A percentile compares a stretch with the other conserved stretches of the same genome.
Conservation (phyloP, 2,329 filamentous ascomycete genomes). For the Zalaria sp. region DNA sequence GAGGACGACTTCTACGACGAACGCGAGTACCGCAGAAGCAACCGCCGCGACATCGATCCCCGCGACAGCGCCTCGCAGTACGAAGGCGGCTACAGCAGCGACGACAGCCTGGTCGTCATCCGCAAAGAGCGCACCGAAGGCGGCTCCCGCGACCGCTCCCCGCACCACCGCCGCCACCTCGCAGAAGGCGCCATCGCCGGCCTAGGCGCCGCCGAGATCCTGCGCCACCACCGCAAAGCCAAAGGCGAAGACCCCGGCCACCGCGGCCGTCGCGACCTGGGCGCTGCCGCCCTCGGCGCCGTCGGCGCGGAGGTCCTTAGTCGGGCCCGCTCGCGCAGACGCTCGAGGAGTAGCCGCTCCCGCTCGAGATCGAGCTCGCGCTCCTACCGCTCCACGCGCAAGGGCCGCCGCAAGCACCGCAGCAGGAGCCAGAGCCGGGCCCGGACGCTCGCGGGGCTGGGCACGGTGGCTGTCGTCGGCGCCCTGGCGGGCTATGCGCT, state of each 20-base stretch:
- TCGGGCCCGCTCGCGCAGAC: constrained; percentile 30
- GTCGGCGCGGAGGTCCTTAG: constrained; percentile 45
- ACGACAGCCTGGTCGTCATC: constrained; percentile 58
- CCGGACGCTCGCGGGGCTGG: constrained; percentile 42
- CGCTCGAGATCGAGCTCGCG: constrained; percentile 12
- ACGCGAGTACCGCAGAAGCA: constrained; percentile 25
- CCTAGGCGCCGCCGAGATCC: constrained; percentile 44
- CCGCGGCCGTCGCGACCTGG: constrained; percentile 38
- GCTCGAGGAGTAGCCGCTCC: constrained; percentile 17
- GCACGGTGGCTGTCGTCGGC: constrained; percentile 46
- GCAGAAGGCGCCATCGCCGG: constrained; percentile 49
- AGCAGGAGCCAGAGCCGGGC: constrained; percentile 22
- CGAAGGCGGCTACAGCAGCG: constrained; percentile 75
- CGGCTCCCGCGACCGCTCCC: constrained; percentile 20
- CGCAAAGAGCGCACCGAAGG: constrained; percentile 31
- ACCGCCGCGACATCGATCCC: constrained; percentile 34
- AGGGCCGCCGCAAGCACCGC: constrained; percentile 12
- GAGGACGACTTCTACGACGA: constrained; percentile 19
- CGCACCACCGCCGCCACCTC: constrained; percentile 41
- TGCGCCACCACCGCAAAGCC: constrained; percentile 42
- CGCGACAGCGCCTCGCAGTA: constrained; percentile 41
- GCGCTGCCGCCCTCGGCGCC: constrained; percentile 47
- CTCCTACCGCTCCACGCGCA: constrained; percentile 22
- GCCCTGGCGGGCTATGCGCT: constrained; percentile 41
- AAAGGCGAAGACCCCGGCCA: constrained; percentile 40